phyloP scores from a whole-genome alignment of 2,329 filamentous ascomycete genomes.

The Bipolaris sorokiniana region DNA sequence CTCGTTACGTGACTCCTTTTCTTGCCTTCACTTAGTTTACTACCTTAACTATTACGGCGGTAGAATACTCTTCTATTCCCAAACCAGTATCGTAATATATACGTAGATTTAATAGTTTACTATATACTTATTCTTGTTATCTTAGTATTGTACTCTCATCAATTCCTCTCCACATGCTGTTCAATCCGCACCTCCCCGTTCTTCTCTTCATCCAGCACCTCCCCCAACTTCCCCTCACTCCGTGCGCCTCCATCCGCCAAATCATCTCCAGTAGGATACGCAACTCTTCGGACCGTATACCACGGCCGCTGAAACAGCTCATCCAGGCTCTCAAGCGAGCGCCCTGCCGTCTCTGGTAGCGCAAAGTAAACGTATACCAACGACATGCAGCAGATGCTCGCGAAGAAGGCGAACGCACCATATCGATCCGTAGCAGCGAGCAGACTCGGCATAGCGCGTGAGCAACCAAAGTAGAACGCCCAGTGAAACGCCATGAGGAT shows the following conservation, averaged over 20 bases:
- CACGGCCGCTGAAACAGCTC: not conserved
- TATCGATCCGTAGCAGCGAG: not conserved
- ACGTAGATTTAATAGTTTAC: too few relatives aligned
- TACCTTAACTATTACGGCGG: too few relatives aligned
- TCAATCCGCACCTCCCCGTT: not conserved
- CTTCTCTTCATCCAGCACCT: not conserved
- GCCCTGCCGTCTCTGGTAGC: not conserved
- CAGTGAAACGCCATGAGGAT: conserved; percentile 3
- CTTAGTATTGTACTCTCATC: not conserved
- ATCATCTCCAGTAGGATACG: not conserved
- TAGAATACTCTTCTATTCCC: too few relatives aligned
- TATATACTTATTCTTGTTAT: too few relatives aligned
- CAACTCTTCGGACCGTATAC: not conserved
- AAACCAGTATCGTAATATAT: too few relatives aligned
- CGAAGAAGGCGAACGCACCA: not conserved
- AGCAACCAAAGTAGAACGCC: not conserved
- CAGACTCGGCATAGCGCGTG: not conserved
- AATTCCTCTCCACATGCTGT: not conserved
- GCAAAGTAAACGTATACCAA: not conserved
- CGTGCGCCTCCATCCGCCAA: not conserved
- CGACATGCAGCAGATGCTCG: not conserved
- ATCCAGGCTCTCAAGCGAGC: not conserved
- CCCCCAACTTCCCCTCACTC: not conserved
- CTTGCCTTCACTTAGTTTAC: too few relatives aligned
- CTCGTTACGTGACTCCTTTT: too few relatives aligned